These are phyloP conservation scores for peach (Prunus persica) DNA, from an alignment of 306 rosid species.

Conservation along the genomic window DNA sequence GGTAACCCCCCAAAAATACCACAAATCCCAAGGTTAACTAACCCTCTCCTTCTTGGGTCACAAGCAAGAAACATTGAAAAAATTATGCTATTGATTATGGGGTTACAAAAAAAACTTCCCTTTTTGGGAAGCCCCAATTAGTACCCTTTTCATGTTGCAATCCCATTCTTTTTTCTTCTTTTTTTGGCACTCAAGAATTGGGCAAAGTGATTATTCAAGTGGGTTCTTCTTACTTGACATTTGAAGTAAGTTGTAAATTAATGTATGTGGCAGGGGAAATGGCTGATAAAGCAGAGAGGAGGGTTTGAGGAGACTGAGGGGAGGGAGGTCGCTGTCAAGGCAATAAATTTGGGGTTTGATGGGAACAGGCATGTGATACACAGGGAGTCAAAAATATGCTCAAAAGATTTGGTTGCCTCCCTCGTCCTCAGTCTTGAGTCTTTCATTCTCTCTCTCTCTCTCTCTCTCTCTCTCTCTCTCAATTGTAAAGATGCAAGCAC, in stretches of 20 bases:
- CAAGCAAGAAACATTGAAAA: constrained; percentile 10
- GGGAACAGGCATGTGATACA: constrained; percentile 37
- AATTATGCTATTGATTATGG: not conserved
- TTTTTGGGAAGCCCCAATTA: constrained; percentile 18
- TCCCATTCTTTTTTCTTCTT: not conserved
- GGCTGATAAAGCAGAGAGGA: not conserved
- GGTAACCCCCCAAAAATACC: constrained; percentile 4
- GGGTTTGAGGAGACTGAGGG: not conserved
- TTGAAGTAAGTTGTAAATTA: not conserved
- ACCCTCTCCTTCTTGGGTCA: constrained; percentile 27
- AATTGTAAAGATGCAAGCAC: not conserved
- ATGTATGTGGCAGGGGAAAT: not conserved
- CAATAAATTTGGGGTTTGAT: constrained; percentile 46
- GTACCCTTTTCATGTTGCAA: not conserved
- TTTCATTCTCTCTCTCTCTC: not conserved
- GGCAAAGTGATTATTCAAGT: no score
- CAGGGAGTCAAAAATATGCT: constrained; percentile 32
- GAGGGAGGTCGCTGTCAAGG: constrained; percentile 33
- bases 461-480: not conserved
- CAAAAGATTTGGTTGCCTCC: constrained; percentile 43
- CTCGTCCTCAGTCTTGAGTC: not conserved
- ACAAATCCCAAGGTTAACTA: constrained; percentile 68
- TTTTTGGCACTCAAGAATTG: not conserved
- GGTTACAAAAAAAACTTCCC: constrained; percentile 6
- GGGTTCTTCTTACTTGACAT: no score